Base-by-base conservation (phyloP, 2,329 filamentous ascomycete species). In the Clonostachys rosea region DNA sequence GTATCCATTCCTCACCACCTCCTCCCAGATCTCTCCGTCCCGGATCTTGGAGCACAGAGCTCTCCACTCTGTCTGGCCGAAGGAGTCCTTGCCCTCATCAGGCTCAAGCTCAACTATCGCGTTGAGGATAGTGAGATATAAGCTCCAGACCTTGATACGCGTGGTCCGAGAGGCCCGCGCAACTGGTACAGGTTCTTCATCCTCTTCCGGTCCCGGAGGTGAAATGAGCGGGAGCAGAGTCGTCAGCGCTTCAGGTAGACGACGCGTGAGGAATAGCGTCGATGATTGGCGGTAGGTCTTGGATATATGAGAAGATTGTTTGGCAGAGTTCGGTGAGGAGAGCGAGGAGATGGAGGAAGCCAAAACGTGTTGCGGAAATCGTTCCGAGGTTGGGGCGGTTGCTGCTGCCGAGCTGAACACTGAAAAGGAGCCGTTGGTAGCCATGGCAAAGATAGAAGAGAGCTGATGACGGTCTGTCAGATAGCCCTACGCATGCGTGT, bases 221-320 rank as follows among this genome's bases (percentile, higher is more conserved):
- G 79, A 84, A 59, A 99, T 87, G 51, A 96, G 78, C 9, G 92
- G 89, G 43, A 91, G 76, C 45, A 99, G 80, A 5, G 87, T 91
- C 18, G 89, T 88, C 33, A 96, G 76, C 0, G 92, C 89, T 69
- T 99, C 94, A 56, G 90, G 88, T 46, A 97, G 75, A 43, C 92
- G 88, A 66, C 94, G 91, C 66, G 94, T 99, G 50, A 99, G 78
- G 70, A 95, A 99, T 20, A 97, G 80, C 54, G 94, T 91, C 7
- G 91, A 95, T 34, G 94, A 89, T 71, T 96, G 91, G 55, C 92
- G 89, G 71, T 97, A 97, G 33, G 87, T 87, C 68, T 94, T 94
- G 56, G 92, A 94, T 59, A 96, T 87, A 59, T 88, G 82, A 43
- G 82, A 85, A 41, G 84, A 76, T 46, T 83, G 81, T 46, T 84